A percentile compares a stretch with the other conserved stretches of the same genome.
phyloP scores from a whole-genome alignment of 2,329 filamentous ascomycete genomes.

The Phyllosticta paracitricarpa region DNA sequence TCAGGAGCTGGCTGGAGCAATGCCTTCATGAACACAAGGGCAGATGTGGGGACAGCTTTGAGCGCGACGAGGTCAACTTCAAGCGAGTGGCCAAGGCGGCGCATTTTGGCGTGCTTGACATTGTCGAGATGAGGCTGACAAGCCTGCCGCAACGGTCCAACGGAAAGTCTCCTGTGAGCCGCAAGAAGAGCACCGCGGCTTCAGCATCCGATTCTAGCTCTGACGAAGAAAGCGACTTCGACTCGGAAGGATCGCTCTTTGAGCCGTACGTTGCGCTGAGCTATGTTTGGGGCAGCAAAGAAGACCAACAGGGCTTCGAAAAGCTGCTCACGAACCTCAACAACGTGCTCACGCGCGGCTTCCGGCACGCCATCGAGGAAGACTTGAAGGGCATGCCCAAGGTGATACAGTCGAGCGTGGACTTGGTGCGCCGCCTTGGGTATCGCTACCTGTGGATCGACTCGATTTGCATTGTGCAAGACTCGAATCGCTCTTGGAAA shows the following conservation, averaged over 20 bases:
- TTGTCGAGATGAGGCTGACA: constrained; percentile 6
- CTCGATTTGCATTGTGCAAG: constrained; percentile 6
- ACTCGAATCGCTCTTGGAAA: constrained; percentile 15
- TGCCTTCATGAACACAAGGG: constrained; percentile 1
- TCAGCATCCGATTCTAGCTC: not conserved
- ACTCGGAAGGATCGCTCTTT: not conserved
- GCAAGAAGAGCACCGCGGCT: not conserved
- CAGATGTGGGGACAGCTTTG: not conserved
- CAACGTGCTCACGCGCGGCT: not conserved
- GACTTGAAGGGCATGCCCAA: not conserved
- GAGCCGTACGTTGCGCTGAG: constrained; percentile 3
- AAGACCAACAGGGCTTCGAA: not conserved
- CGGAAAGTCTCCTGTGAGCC: not conserved
- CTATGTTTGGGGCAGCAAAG: constrained; percentile 2
- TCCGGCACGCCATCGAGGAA: not conserved
- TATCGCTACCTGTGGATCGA: constrained; percentile 11
- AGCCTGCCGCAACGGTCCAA: not conserved
- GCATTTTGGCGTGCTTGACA: constrained; percentile 9
- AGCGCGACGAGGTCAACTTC: not conserved
- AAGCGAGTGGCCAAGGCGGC: not conserved
- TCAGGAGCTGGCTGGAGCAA: constrained; percentile 7
- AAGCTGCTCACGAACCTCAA: not conserved
- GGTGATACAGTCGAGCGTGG: not conserved
- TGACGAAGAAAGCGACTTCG: not conserved
- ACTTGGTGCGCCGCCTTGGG: constrained; percentile 4